These are phyloP conservation scores for Raddia distichophylla DNA, from an alignment of 176 grass and related monocot species.

Conservation along the genomic window DNA sequence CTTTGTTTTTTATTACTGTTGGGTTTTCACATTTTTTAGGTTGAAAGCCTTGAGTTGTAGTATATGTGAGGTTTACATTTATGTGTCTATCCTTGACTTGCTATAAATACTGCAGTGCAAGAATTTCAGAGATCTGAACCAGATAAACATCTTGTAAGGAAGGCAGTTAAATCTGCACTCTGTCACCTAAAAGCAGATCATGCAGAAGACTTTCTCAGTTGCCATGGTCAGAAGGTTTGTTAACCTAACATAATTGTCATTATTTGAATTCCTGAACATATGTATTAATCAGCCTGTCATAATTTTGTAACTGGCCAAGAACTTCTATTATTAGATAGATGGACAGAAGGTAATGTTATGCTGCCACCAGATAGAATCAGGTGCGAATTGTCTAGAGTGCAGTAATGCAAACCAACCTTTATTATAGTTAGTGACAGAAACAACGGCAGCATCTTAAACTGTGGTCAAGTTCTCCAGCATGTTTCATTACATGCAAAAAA, in stretches of 20 bases:
- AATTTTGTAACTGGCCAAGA: constrained; percentile 14
- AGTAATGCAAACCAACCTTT: constrained; percentile 15
- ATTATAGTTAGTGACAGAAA: constrained; percentile 7
- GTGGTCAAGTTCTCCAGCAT: neutral
- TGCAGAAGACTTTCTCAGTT: constrained; percentile 60
- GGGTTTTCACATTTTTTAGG: neutral
- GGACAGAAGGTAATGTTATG: constrained; percentile 6
- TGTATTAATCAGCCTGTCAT: neutral
- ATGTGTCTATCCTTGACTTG: constrained; percentile 39
- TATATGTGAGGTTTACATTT: neutral
- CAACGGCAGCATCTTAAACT: neutral
- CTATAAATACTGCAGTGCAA: constrained; percentile 30
- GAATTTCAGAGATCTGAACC: constrained; percentile 45
- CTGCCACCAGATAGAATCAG: neutral
- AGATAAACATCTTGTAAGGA: constrained; percentile 59
- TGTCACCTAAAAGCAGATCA: constrained; percentile 60
- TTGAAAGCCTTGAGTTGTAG: neutral
- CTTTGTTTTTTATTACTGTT: constrained; percentile 24
- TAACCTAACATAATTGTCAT: neutral
- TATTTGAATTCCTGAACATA: neutral
- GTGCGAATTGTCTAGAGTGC: constrained; percentile 1
- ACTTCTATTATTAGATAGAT: constrained; percentile 15
- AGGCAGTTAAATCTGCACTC: constrained; percentile 66
- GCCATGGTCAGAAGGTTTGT: constrained; percentile 54
- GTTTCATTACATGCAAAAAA: neutral